These are phyloP conservation scores for Rhododendron mucronatum DNA, from an alignment of 148 eudicot genomes.

Conservation along the genomic window DNA sequence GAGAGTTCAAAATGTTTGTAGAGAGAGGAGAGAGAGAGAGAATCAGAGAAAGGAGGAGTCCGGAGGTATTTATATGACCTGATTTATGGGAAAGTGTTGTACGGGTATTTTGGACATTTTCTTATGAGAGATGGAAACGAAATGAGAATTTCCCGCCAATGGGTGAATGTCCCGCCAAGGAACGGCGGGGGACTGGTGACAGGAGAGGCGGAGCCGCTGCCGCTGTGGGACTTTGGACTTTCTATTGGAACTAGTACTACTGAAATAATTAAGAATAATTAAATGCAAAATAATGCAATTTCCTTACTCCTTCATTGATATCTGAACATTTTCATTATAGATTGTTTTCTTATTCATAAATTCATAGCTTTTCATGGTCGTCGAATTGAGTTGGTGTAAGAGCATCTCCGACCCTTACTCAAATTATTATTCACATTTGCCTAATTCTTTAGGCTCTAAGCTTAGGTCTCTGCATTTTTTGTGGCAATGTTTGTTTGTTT, in stretches of 20 bases:
- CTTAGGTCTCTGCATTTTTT: too few relatives aligned
- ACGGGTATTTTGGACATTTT: neutral
- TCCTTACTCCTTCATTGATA: neutral
- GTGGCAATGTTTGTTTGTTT: too few relatives aligned
- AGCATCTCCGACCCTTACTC: too few relatives aligned
- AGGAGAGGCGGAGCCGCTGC: neutral
- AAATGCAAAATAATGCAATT: neutral
- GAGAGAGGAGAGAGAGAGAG: neutral
- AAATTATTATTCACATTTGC: too few relatives aligned
- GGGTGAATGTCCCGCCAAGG: slow-evolving; percentile 17
- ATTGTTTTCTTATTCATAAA: neutral
- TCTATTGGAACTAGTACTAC: too few relatives aligned
- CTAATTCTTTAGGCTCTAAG: too few relatives aligned
- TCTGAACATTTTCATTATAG: neutral
- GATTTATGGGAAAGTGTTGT: neutral
- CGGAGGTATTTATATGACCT: neutral
- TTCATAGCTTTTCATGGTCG: too few relatives aligned
- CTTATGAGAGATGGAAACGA: neutral
- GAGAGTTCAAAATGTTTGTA: neutral
- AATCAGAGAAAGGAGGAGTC: too few relatives aligned
- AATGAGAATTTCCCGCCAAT: slow-evolving; percentile 23
- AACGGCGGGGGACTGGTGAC: neutral
- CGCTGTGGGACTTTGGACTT: neutral
- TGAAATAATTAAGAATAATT: too few relatives aligned
- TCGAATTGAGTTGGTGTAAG: too few relatives aligned